phyloP scores from a whole-genome alignment of 169 alveolate genomes.

The Eimeria brunetti region DNA sequence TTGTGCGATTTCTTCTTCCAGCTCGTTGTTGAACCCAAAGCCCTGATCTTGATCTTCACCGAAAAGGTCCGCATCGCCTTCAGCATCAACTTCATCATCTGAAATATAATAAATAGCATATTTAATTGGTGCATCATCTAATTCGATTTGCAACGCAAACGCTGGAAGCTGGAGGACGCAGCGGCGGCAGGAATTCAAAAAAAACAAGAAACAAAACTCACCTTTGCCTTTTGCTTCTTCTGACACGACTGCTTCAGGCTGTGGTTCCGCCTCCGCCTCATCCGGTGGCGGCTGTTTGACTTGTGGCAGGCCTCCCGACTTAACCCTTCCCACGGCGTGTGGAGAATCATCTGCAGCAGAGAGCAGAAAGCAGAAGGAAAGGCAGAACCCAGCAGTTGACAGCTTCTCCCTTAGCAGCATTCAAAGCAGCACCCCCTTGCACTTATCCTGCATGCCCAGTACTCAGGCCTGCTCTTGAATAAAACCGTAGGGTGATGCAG shows the following conservation, averaged over 20 bases:
- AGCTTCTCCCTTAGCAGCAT: neutral
- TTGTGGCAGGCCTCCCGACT: neutral
- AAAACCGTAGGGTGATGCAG: no score
- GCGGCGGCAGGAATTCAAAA: no score
- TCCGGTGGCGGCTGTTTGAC: conserved; percentile 15
- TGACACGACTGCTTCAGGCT: neutral
- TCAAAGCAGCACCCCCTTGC: no score
- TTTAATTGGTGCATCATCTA: no score
- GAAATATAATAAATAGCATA: neutral
- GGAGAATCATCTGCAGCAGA: neutral
- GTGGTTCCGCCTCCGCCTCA: neutral
- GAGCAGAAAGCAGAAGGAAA: neutral
- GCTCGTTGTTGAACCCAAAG: conserved; percentile 12
- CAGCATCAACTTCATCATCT: neutral
- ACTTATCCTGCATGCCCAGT: no score
- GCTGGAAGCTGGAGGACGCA: no score
- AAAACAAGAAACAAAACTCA: no score
- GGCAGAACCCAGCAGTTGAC: neutral
- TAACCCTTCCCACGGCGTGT: neutral
- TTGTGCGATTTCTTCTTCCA: conserved; percentile 24
- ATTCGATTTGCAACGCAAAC: no score
- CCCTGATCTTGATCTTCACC: neutral
- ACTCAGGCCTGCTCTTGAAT: no score
- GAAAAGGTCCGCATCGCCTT: conserved; percentile 28
- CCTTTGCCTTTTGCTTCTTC: conserved; percentile 18